Base-by-base conservation (phyloP, 176 grass and related monocot species). In the Carex cristatella region DNA sequence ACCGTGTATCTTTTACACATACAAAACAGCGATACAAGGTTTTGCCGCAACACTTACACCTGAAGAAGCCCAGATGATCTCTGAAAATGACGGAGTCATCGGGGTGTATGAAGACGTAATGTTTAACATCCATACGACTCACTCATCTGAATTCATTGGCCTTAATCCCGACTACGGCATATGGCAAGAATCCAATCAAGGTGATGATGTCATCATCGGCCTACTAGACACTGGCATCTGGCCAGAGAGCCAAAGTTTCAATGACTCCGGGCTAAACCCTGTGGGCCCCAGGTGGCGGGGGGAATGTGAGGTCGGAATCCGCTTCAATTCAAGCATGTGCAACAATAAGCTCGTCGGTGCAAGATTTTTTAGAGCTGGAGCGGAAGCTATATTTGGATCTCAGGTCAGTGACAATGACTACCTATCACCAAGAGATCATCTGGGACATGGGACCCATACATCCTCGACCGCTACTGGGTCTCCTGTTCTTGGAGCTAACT, bases 321-420 rank as follows among this genome's bases (percentile, higher is more conserved):
- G 86, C 3, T 88, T 88, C 69, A 59, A 69, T 68, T 63, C 70
- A 0, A 69, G 51, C 69, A 61, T 77, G 56, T 88, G 86, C 60
- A 88, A 88, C 58, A 88, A 88, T 81, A 84, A 84, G 70, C 46
- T 88, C 6, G 27, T 88, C 9, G 86, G 86, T 69, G 81, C 81
- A 67, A 57, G 86, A 27, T 84, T 69, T 49, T 69, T 84, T 31
- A 44, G 3, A 7, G 57, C 59, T 4, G 86, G 70, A 16, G 55
- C 54, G 0, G 40, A 35, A 64, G 71, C 69, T 23, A 51, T 51
- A 51, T 2, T 83, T 65, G 61, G 59, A 53, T 56, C 12, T 57
- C 48, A 11, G 35, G 7, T 59, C 3, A 3, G 10, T 12, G 11
- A 31, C 38, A 7, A 14, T 7, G 14, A 79, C 10, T 84, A 68